phyloP scores from a whole-genome alignment of 495 filamentous ascomycete species.

The Penicillium robsamsonii region DNA sequence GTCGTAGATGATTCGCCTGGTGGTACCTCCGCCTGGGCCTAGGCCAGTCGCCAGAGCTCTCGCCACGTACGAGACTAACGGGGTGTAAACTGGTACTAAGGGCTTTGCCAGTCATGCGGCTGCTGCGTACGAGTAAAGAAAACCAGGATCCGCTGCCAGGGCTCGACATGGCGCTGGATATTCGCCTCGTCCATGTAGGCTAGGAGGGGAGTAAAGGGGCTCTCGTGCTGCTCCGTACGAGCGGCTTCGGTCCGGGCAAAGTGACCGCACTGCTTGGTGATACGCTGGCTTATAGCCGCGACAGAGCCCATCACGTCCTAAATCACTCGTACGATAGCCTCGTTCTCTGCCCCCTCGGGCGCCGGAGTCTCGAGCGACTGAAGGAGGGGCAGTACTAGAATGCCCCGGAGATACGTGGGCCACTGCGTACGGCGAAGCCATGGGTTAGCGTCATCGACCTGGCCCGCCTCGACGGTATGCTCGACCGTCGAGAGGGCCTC shows the following conservation, averaged over 20 bases:
- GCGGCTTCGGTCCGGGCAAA: slow-evolving; percentile 5
- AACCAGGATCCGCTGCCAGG: slow-evolving; percentile 16
- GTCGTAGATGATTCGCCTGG: too few species aligned
- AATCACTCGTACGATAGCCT: not conserved
- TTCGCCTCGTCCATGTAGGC: slow-evolving; percentile 14
- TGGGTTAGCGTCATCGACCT: slow-evolving; percentile 7
- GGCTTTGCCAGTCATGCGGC: slow-evolving; percentile 6
- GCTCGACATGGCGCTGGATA: slow-evolving; percentile 10
- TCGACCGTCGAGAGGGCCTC: not conserved
- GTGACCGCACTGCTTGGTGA: slow-evolving; percentile 3
- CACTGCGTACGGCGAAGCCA: slow-evolving; percentile 15
- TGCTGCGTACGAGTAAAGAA: slow-evolving; percentile 18
- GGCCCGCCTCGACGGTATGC: not conserved
- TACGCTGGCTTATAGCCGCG: slow-evolving; percentile 10
- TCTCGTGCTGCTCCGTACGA: not conserved
- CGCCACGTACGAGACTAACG: slow-evolving; percentile 3
- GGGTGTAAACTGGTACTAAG: not conserved
- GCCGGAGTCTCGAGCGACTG: not conserved
- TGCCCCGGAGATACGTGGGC: slow-evolving; percentile 5
- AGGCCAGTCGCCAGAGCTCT: not conserved
- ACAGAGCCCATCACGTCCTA: slow-evolving; percentile 7
- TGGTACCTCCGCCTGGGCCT: too few species aligned
- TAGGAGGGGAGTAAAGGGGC: slow-evolving; percentile 4
- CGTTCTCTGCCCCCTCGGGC: not conserved
- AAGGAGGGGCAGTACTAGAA: not conserved